Conservation (phyloP, 177 flowering plant genomes). For the Vitis hybrid region DNA sequence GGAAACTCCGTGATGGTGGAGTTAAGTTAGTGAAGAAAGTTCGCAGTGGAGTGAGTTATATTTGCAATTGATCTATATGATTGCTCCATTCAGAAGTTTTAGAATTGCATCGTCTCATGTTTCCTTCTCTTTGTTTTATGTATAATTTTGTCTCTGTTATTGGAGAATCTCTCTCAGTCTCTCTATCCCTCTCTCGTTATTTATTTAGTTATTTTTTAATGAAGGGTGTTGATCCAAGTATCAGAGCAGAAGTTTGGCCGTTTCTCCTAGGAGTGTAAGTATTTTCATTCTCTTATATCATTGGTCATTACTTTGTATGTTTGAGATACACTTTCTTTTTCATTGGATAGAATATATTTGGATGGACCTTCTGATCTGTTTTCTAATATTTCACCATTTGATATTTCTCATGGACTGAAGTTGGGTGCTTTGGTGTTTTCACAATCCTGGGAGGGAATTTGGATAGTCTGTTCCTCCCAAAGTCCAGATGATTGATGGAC, state of each 20-base stretch:
- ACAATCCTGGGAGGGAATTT: not conserved
- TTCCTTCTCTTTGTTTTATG: not conserved
- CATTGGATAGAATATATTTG: no score
- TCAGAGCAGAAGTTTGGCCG: conserved; percentile 94
- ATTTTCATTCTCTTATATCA: not conserved
- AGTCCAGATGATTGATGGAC: not conserved
- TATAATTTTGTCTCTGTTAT: not conserved
- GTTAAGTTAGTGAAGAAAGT: conserved; percentile 79
- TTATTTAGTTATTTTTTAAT: conserved; percentile 14
- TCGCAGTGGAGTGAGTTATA: conserved; percentile 79
- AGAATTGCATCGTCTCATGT: not conserved
- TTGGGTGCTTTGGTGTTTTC: not conserved
- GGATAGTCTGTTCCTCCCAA: not conserved
- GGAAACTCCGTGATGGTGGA: conserved; percentile 77
- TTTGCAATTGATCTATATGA: not conserved
- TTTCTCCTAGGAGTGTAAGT: conserved; percentile 98
- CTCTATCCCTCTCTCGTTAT: not conserved
- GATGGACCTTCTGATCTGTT: not conserved
- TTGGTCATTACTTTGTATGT: not conserved
- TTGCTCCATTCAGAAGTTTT: not conserved
- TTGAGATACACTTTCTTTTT: not conserved
- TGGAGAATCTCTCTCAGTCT: not conserved
- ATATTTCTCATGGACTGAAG: not conserved
- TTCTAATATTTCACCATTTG: not conserved
- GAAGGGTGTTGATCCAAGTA: conserved; percentile 91